Evolutionary conservation across 2,329 filamentous ascomycete genomes (phyloP), one percentile per base, ranked within the genome.

Genomic region (Cytospora piceae): DNA sequence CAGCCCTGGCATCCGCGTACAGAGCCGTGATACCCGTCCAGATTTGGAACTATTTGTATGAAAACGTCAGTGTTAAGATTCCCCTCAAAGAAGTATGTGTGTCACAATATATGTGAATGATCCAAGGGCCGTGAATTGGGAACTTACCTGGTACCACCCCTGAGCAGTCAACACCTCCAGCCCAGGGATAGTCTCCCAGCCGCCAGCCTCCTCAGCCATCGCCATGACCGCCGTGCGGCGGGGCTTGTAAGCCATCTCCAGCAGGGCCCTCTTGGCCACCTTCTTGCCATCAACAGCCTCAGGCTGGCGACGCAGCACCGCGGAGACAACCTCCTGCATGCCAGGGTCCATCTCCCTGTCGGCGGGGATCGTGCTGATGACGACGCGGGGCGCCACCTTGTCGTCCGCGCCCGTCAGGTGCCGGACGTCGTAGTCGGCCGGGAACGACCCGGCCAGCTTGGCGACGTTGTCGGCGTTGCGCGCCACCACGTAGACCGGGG

Each of bases 241-340:
- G 24, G 95, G 95, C 77, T 94, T 96, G 78, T 99, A 99, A 2
- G 95, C 94, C 94, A 99, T 97, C 77, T 99, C 95, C 4, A 98
- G 79, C 67, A 98, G 78, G 15, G 95, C 85, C 24, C 85, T 84
- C 63, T 63, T 66, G 31, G 77, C 78, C 7, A 77, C 77, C 60
- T 78, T 77, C 29, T 64, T 5, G 31, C 31, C 65, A 69, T 73
- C 74, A 72, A 63, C 72, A 67, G 72, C 75, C 69, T 71, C 75
- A 27, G 57, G 62, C 32, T 59, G 39, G 67, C 76, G 77, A 65
- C 80, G 78, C n/a, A 88, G 74, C 39, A 87, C 72, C 20, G 81
- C 77, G 6, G 79, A 77, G 12, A 97, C 79, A 1, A 91, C 82
- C 70, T 89, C 86, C 27, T 85, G 83, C 77, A 97, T 88, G 14